Evolutionary conservation across 306 rosid species (phyloP).

Genomic region (Quercus mongolica): DNA sequence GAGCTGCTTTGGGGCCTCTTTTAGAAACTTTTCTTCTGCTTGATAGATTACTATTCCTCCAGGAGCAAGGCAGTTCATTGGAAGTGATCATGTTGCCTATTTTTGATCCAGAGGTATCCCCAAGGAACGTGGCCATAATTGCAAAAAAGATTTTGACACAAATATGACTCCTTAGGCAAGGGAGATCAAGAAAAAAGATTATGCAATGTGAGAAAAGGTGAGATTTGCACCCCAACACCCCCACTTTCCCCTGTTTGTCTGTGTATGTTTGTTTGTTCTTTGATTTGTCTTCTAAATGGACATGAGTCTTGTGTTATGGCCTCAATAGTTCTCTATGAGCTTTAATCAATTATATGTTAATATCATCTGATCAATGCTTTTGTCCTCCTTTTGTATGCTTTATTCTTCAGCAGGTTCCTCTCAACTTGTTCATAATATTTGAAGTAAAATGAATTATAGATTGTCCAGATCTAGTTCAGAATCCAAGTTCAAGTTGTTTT

Average conservation of each 20-base stretch:
- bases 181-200: constrained; percentile 4
- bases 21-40: constrained; percentile 85
- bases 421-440: background rate
- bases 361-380: background rate
- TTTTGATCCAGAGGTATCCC: constrained; percentile 78
- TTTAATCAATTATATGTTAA: background rate
- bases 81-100: constrained; percentile 66
- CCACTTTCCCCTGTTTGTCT: background rate
- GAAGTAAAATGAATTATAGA: background rate
- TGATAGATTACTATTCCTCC: constrained; percentile 84
- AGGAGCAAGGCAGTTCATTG: constrained; percentile 65
- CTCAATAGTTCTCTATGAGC: background rate
- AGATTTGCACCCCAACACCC: background rate
- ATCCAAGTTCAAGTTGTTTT: background rate
- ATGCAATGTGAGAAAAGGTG: background rate
- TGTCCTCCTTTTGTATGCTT: background rate
- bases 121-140: constrained; percentile 85
- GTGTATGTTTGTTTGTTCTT: background rate
- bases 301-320: background rate
- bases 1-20: constrained; percentile 90
- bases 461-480: background rate
- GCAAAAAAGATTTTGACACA: constrained; percentile 51
- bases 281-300: background rate
- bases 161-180: constrained; percentile 25
- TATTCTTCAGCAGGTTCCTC: background rate